These are phyloP conservation scores for Saturnispora hagleri DNA, from an alignment of 805 yeast species.

Conservation along the genomic window DNA sequence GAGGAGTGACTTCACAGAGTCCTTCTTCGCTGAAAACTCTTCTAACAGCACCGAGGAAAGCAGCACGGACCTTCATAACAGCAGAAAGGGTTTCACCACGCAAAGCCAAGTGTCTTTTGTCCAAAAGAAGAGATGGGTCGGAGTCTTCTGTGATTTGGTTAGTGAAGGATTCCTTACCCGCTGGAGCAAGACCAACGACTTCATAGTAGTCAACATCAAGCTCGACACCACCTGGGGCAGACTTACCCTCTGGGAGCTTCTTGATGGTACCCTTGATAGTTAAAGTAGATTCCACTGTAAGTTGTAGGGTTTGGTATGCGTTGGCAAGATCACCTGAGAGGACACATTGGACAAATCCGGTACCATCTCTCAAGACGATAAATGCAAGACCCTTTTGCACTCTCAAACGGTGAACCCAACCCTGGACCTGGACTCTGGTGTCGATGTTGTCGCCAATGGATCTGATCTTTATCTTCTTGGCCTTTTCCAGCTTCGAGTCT, in stretches of 20 bases:
- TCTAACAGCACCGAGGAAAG: constrained; percentile 64
- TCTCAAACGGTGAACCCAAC: constrained; percentile 96
- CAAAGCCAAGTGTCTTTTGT: constrained; percentile 89
- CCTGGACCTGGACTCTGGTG: constrained; percentile 65
- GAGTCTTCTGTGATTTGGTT: constrained; percentile 91
- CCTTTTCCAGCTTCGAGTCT: constrained; percentile 64
- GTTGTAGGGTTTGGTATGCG: constrained; percentile 73
- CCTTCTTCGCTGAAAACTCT: constrained; percentile 66
- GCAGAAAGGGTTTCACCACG: constrained; percentile 93
- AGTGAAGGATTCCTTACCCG: constrained; percentile 91
- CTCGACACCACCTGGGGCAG: constrained; percentile 97
- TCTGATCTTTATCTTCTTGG: constrained; percentile 58
- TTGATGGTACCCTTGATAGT: constrained; percentile 70
- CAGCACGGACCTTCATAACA: constrained; percentile 91
- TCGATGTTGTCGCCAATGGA: constrained; percentile 47
- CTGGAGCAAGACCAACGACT: constrained; percentile 86
- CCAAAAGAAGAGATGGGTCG: constrained; percentile 86
- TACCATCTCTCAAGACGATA: constrained; percentile 89
- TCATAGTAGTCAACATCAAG: constrained; percentile 84
- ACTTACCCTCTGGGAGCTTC: constrained; percentile 88
- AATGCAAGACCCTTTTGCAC: constrained; percentile 87
- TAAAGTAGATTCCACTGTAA: constrained; percentile 85
- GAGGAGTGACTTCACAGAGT: constrained; percentile 90
- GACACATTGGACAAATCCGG: constrained; percentile 83
- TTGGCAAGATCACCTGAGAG: constrained; percentile 86